Evolutionary conservation across 305 asterid genomes (phyloP).

Genomic region (Fraxinus latifolia): DNA sequence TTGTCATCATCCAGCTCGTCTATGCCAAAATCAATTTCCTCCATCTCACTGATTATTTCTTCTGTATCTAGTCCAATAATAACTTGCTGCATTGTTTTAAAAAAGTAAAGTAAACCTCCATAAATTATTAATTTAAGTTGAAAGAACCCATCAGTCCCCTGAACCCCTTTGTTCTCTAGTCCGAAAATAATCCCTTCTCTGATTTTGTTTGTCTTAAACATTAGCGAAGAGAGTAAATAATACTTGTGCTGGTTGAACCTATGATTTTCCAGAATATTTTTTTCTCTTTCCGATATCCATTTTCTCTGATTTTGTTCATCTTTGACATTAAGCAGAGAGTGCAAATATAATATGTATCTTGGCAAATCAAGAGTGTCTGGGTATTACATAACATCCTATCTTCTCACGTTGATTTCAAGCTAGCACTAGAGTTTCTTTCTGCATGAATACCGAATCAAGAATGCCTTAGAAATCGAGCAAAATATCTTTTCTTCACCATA

Average conservation of each 20-base stretch:
- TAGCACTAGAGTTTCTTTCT: not conserved
- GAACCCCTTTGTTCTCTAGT: not conserved
- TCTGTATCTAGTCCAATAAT: conserved; percentile 80
- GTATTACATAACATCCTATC: not conserved
- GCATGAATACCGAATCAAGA: not conserved
- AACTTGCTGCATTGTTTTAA: conserved; percentile 70
- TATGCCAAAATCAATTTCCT: conserved; percentile 58
- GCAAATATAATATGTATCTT: too few relatives aligned
- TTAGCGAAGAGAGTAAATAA: not conserved
- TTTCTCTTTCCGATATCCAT: not conserved
- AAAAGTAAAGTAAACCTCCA: conserved; percentile 33
- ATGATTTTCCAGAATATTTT: not conserved
- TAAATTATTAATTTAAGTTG: conserved; percentile 5
- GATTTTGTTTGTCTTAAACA: not conserved
- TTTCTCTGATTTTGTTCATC: not conserved
- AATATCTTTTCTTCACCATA: not conserved
- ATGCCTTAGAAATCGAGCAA: not conserved
- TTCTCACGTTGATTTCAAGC: not conserved
- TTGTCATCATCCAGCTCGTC: conserved; percentile 69
- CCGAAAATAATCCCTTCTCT: not conserved
- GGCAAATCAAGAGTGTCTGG: not conserved
- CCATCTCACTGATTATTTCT: conserved; percentile 76
- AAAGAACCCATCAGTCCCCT: not conserved
- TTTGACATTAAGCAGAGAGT: too few relatives aligned
- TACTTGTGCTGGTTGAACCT: not conserved